Evolutionary conservation across 176 grass and related monocot genomes (phyloP).

Genomic region (Carex cristatella): DNA sequence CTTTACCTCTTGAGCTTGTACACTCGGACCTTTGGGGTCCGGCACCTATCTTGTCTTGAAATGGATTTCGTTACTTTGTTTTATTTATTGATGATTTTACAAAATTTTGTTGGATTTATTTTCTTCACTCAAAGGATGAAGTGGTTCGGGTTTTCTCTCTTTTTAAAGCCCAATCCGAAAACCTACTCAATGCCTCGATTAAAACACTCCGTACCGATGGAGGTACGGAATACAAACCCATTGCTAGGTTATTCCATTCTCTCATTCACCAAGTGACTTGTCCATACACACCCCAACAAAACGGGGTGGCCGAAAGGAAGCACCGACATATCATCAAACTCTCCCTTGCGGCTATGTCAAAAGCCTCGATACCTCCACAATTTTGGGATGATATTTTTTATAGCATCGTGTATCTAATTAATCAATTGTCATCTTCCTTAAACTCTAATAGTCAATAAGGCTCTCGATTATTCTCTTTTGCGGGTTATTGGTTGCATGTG

Average conservation of each 20-base stretch:
- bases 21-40: too few relatives aligned
- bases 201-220: background rate
- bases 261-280: background rate
- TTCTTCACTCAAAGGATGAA: too few relatives aligned
- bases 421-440: background rate
- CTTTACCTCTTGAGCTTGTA: too few relatives aligned
- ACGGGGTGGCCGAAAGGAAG: background rate
- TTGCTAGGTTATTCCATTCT: fast-evolving
- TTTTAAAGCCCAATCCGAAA: background rate
- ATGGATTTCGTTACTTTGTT: too few relatives aligned
- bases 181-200: background rate
- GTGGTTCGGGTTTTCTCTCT: background rate
- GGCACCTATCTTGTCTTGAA: too few relatives aligned
- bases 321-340: background rate
- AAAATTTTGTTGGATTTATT: too few relatives aligned
- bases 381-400: background rate
- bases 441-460: background rate
- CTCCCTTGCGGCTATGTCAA: background rate
- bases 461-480: background rate
- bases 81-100: too few relatives aligned
- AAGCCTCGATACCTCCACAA: background rate
- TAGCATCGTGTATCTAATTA: background rate
- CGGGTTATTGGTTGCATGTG: background rate
- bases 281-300: background rate
- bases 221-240: background rate